These are phyloP conservation scores for Neopestalotiopsis sp. DNA, from an alignment of 2,329 filamentous ascomycete genomes.

Conservation along the genomic window DNA sequence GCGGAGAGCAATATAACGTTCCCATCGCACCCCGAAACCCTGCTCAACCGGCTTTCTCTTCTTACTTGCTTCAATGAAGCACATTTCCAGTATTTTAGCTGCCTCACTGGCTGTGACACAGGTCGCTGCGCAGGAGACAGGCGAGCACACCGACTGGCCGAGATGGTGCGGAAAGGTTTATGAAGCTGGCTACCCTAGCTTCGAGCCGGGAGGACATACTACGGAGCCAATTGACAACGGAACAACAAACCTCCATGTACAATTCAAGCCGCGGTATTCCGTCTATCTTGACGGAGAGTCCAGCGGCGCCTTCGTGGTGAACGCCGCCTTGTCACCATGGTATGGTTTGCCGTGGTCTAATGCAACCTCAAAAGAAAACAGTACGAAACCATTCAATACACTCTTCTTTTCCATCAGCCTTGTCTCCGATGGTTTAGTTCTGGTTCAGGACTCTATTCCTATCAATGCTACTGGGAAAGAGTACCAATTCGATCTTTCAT, in stretches of 20 bases:
- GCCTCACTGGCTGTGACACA: background rate
- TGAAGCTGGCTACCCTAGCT: conserved; percentile 14
- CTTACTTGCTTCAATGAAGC: background rate
- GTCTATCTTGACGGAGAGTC: conserved; percentile 50
- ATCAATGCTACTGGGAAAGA: conserved; percentile 42
- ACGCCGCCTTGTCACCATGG: conserved; percentile 47
- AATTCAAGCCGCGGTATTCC: conserved; percentile 51
- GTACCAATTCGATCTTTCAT: conserved; percentile 43
- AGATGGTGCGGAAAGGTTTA: conserved; percentile 22
- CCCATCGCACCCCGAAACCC: no score
- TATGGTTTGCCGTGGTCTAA: conserved; percentile 44
- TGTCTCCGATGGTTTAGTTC: conserved; percentile 30
- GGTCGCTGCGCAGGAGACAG: conserved; percentile 8
- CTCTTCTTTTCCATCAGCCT: conserved; percentile 46
- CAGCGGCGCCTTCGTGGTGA: conserved; percentile 49
- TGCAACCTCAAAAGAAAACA: conserved; percentile 26
- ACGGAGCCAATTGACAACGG: conserved; percentile 13
- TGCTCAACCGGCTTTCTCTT: background rate
- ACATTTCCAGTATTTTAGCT: background rate
- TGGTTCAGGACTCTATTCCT: conserved; percentile 40
- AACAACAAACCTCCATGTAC: conserved; percentile 36
- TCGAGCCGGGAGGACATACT: conserved; percentile 17
- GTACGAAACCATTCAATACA: conserved; percentile 28
- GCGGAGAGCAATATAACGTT: no score
- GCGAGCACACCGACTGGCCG: conserved; percentile 16